These are phyloP conservation scores for Geotrichum siamense DNA, from an alignment of 1,139 yeast genomes.

Conservation along the genomic window DNA sequence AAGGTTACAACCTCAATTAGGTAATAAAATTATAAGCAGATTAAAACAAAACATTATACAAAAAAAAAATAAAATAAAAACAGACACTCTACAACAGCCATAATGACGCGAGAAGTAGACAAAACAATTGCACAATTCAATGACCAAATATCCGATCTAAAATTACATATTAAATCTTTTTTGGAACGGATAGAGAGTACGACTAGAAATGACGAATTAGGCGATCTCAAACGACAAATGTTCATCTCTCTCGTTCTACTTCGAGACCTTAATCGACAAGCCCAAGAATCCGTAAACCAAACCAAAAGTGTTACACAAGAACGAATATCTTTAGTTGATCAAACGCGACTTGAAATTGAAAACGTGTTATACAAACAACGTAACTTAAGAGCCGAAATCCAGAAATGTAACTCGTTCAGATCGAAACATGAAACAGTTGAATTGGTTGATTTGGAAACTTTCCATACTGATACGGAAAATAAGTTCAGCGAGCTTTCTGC, in stretches of 20 bases:
- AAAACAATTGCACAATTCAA: background rate
- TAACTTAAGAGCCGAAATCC: slow-evolving; percentile 31
- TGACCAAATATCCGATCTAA: background rate
- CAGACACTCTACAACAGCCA: too few species aligned
- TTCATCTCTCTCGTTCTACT: slow-evolving; percentile 25
- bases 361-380: slow-evolving; percentile 33
- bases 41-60: too few species aligned
- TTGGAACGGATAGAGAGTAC: background rate
- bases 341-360: slow-evolving; percentile 29
- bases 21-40: too few species aligned
- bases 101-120: slow-evolving; percentile 1
- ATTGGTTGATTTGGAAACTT: slow-evolving; percentile 30
- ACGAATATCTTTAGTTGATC: slow-evolving; percentile 29
- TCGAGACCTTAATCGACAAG: slow-evolving; percentile 26
- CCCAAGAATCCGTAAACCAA: slow-evolving; percentile 23
- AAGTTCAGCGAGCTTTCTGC: slow-evolving; percentile 13
- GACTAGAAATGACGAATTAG: background rate
- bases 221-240: slow-evolving; percentile 20
- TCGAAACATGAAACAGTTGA: slow-evolving; percentile 28
- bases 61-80: too few species aligned
- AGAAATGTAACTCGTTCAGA: slow-evolving; percentile 27
- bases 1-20: too few species aligned
- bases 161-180: background rate
- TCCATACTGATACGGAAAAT: slow-evolving; percentile 24
- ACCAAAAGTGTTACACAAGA: slow-evolving; percentile 24